A percentile compares a stretch with the other conserved stretches of the same genome.
Evolutionary conservation across 2,329 filamentous ascomycete species (phyloP).

Genomic region (Domatiomyces globalis): DNA sequence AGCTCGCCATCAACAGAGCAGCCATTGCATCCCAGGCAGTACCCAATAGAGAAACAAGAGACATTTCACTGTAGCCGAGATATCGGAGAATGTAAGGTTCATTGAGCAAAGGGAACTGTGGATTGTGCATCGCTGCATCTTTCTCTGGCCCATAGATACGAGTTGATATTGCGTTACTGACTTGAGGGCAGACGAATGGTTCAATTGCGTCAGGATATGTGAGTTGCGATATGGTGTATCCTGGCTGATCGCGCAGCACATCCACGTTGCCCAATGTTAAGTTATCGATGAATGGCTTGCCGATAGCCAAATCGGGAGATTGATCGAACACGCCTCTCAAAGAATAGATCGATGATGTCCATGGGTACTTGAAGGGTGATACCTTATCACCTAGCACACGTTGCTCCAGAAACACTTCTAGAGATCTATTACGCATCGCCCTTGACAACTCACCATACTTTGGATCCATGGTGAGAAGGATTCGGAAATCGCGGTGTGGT

Average conservation of each 20-base stretch:
- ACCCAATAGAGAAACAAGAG: not conserved
- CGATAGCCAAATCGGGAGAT: not conserved
- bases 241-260: not conserved
- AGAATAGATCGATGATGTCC: constrained; percentile 7
- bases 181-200: not conserved
- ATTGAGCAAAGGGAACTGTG: not conserved
- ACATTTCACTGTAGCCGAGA: not conserved
- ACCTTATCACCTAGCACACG: not conserved
- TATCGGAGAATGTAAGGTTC: not conserved
- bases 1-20: not conserved
- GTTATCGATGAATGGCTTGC: not conserved
- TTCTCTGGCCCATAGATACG: not conserved
- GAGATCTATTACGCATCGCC: constrained; percentile 88
- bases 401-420: constrained; percentile 62
- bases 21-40: not conserved
- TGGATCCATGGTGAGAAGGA: constrained; percentile 89
- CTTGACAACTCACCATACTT: constrained; percentile 84
- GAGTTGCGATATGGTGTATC: not conserved
- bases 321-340: constrained; percentile 8
- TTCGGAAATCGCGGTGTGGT: constrained; percentile 74
- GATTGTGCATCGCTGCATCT: not conserved
- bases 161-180: not conserved
- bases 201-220: not conserved
- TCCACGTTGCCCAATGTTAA: not conserved
- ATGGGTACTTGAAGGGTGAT: constrained; percentile 8